Conservation (phyloP, 176 grass and related monocot genomes). For the Juncus inflexus region DNA sequence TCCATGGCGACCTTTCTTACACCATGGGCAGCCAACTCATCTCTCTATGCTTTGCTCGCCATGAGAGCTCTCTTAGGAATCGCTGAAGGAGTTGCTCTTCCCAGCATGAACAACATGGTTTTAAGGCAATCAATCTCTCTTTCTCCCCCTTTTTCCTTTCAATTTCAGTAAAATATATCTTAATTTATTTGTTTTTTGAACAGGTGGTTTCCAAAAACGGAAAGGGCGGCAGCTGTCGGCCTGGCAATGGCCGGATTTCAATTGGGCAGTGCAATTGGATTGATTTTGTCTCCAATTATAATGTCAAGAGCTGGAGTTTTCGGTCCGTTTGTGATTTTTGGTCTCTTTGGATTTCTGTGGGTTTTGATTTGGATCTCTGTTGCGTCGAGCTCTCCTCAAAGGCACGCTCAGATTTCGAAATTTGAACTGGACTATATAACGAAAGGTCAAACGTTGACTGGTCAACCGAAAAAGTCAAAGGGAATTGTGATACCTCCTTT, state of each 20-base stretch:
- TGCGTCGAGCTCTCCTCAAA: slow-evolving; percentile 65
- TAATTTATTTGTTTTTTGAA: slow-evolving; percentile 7
- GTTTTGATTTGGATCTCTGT: slow-evolving; percentile 88
- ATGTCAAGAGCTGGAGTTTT: slow-evolving; percentile 79
- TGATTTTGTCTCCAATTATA: slow-evolving; percentile 90
- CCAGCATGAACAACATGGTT: slow-evolving; percentile 98
- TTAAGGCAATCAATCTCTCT: slow-evolving; percentile 43
- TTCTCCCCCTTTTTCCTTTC: slow-evolving; percentile 13
- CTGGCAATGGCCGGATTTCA: slow-evolving; percentile 98
- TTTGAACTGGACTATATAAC: slow-evolving; percentile 87
- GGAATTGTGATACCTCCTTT: slow-evolving; percentile 64
- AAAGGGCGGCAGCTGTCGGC: slow-evolving; percentile 86
- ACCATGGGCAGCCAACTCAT: slow-evolving; percentile 78
- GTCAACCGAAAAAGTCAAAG: slow-evolving; percentile 45
- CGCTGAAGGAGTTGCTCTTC: slow-evolving; percentile 96
- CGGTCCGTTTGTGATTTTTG: slow-evolving; percentile 98
- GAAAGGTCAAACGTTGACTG: slow-evolving; percentile 54
- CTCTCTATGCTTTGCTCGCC: slow-evolving; percentile 65
- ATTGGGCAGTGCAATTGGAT: slow-evolving; percentile 74
- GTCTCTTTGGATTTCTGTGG: slow-evolving; percentile 96
- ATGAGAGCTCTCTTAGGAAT: slow-evolving; percentile 74
- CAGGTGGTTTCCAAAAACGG: slow-evolving; percentile 96
- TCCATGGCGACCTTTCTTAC: slow-evolving; percentile 88
- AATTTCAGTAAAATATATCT: slow-evolving; percentile 8
- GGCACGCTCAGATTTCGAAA: slow-evolving; percentile 73